Evolutionary conservation across 495 filamentous ascomycete genomes (phyloP).

Genomic region (Oidiodendron maius): DNA sequence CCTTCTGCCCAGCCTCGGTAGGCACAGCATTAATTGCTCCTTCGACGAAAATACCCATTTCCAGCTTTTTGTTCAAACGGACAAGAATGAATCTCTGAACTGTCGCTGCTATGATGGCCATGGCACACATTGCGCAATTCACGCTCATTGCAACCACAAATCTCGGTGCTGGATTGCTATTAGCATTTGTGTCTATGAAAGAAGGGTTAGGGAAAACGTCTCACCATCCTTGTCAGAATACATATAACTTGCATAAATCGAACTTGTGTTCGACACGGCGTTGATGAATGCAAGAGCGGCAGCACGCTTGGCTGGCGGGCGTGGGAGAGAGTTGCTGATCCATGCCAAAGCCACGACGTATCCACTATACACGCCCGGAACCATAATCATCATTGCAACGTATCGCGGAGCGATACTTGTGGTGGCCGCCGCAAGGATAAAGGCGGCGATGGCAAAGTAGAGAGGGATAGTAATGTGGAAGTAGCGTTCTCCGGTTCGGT

Average conservation of each 20-base stretch:
- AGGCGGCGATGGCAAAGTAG: constrained; percentile 61
- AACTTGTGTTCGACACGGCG: constrained; percentile 65
- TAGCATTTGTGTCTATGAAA: too few relatives aligned
- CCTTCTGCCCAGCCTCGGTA: constrained; percentile 48
- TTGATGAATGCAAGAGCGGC: constrained; percentile 79
- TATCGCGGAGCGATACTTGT: constrained; percentile 62
- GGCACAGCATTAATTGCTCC: constrained; percentile 45
- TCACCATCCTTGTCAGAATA: constrained; percentile 40
- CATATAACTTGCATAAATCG: constrained; percentile 75
- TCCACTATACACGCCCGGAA: constrained; percentile 54
- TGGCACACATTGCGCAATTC: constrained; percentile 60
- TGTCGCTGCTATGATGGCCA: constrained; percentile 62
- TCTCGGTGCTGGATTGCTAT: constrained; percentile 25
- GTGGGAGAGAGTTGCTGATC: constrained; percentile 74
- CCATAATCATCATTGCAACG: constrained; percentile 82
- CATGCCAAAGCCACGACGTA: constrained; percentile 72
- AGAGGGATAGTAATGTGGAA: constrained; percentile 68
- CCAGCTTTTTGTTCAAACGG: constrained; percentile 68
- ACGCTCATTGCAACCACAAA: constrained; percentile 68
- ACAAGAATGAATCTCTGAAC: constrained; percentile 59
- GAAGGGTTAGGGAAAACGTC: constrained; percentile 25
- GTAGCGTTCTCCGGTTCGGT: constrained; percentile 73
- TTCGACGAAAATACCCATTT: constrained; percentile 39
- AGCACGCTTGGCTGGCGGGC: constrained; percentile 80
- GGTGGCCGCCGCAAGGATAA: constrained; percentile 70